These are phyloP conservation scores for Cercospora sp. DNA, from an alignment of 2,329 filamentous ascomycete species.

Conservation along the genomic window DNA sequence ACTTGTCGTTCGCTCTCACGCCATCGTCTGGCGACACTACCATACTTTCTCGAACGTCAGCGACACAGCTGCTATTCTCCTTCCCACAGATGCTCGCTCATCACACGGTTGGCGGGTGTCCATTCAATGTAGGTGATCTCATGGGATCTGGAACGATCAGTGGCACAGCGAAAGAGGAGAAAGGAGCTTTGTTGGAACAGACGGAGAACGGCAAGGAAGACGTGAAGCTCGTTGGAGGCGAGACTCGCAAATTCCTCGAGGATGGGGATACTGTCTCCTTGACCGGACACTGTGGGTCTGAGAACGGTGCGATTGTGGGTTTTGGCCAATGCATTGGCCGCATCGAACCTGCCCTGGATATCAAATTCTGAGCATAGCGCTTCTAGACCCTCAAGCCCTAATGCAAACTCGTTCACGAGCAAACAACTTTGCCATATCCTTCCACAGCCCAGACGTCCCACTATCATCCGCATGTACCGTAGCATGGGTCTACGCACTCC, in stretches of 20 bases:
- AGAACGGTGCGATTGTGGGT: constrained; percentile 67
- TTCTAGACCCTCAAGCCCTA: not conserved
- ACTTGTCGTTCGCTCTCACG: constrained; percentile 63
- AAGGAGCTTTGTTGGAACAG: constrained; percentile 72
- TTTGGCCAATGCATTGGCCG: constrained; percentile 72
- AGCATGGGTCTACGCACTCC: not conserved
- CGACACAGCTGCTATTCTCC: constrained; percentile 72
- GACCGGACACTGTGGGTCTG: constrained; percentile 62
- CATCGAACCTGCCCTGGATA: constrained; percentile 51
- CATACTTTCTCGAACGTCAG: constrained; percentile 58
- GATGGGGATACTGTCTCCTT: constrained; percentile 72
- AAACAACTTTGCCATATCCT: not conserved
- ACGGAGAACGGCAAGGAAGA: constrained; percentile 67
- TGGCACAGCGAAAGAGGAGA: constrained; percentile 57
- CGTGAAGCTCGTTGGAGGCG: constrained; percentile 62
- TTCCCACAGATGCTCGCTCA: constrained; percentile 83
- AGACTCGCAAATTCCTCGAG: constrained; percentile 68
- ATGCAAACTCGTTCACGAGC: not conserved
- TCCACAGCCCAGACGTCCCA: not conserved
- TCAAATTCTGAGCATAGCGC: constrained; percentile 15
- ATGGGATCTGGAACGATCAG: constrained; percentile 79
- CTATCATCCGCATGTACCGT: not conserved
- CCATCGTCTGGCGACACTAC: constrained; percentile 49
- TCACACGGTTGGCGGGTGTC: constrained; percentile 74
- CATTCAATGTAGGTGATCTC: constrained; percentile 71